phyloP scores from a whole-genome alignment of 257 asterid species.

The Solanum commersonii region DNA sequence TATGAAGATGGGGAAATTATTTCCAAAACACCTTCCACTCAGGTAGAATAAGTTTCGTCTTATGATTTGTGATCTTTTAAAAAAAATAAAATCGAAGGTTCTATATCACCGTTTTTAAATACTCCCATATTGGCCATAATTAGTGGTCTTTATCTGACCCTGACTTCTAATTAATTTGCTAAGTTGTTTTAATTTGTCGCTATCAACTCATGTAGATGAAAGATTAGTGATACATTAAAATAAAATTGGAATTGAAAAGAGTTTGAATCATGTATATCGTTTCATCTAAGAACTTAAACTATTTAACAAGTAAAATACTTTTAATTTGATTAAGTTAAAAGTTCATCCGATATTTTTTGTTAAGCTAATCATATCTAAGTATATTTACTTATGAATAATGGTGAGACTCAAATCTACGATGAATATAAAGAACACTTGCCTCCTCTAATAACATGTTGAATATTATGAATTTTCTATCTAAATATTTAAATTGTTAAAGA shows the following conservation, averaged over 20 bases:
- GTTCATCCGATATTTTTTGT: background rate
- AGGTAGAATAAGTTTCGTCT: background rate
- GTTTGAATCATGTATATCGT: background rate
- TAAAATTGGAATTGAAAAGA: background rate
- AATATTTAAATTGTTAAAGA: background rate
- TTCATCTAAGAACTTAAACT: background rate
- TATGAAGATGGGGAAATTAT: background rate
- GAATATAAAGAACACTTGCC: background rate
- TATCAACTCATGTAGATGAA: background rate
- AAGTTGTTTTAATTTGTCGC: background rate
- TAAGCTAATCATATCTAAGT: too few relatives aligned
- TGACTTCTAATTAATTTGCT: background rate
- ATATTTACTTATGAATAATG: background rate
- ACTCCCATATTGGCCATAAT: background rate
- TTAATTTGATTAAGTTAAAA: background rate
- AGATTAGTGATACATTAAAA: background rate
- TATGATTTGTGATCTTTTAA: background rate
- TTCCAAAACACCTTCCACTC: rapidly evolving
- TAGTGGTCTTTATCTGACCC: background rate
- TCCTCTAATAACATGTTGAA: background rate
- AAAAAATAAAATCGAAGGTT: background rate
- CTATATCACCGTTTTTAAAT: background rate
- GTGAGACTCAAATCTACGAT: background rate
- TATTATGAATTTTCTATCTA: background rate
- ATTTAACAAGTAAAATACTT: background rate